A percentile compares a stretch with the other conserved stretches of the same genome.
Evolutionary conservation across 83 land plant species (phyloP).

Genomic region (Picea engelmannii): DNA sequence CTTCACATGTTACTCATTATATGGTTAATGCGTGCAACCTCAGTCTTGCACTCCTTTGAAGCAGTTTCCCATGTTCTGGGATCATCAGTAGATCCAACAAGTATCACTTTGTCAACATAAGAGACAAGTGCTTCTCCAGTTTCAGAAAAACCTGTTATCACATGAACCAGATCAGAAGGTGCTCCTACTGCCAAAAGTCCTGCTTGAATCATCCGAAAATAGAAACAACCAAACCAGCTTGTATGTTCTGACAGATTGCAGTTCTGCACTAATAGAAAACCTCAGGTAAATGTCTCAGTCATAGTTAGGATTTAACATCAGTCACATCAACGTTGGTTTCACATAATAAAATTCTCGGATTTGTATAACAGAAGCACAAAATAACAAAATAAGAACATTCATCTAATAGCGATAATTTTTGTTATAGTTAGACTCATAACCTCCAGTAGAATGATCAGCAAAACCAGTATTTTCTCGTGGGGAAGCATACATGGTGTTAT

Average conservation of each 20-base stretch:
- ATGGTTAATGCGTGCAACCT: no score
- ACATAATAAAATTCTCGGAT: no score
- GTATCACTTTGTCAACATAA: constrained; percentile 83
- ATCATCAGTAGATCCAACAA: constrained; percentile 56
- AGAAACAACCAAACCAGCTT: constrained; percentile 90
- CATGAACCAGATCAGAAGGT: constrained; percentile 83
- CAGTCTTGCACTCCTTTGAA: no score
- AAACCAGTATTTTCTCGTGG: constrained; percentile 40
- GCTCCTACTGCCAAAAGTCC: constrained; percentile 87
- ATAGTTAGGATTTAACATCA: no score
- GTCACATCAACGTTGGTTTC: no score
- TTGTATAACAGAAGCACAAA: no score
- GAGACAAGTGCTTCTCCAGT: constrained; percentile 88
- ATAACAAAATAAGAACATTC: no score
- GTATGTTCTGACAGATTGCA: constrained; percentile 75
- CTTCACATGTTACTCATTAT: no score
- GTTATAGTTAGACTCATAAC: constrained; percentile 40
- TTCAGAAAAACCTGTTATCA: constrained; percentile 87
- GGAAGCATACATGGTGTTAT: constrained; percentile 43
- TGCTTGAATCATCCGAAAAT: constrained; percentile 71
- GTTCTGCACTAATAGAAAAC: no score
- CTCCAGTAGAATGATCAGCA: constrained; percentile 27
- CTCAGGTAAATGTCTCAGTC: no score
- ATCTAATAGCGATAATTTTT: neutral
- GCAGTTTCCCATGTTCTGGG: no score